Conservation (phyloP, 164 flowering plant species). For the Umbilicus rupestris region DNA sequence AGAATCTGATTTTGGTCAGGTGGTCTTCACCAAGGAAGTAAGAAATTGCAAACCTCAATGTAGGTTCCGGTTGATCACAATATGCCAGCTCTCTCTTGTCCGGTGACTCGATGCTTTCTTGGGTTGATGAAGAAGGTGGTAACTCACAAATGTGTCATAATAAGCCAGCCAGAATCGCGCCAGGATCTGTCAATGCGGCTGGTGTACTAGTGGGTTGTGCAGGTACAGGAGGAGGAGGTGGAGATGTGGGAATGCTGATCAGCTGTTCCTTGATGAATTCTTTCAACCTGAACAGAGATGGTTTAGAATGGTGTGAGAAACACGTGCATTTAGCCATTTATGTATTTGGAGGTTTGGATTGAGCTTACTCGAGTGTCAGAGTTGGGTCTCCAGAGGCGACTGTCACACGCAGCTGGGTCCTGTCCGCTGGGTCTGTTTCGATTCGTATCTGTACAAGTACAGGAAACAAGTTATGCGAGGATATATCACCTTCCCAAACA, state of each 20-base stretch:
- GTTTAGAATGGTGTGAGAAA: neutral
- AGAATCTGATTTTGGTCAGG: too few relatives aligned
- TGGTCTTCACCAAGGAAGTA: too few relatives aligned
- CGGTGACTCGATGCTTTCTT: too few relatives aligned
- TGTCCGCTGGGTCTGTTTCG: conserved; percentile 98
- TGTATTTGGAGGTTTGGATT: neutral
- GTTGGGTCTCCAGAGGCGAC: conserved; percentile 86
- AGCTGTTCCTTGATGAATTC: conserved; percentile 91
- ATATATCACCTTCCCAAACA: too few relatives aligned
- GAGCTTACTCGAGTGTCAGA: conserved; percentile 70
- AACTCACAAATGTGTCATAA: neutral
- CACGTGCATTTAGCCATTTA: neutral
- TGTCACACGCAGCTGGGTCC: conserved; percentile 95
- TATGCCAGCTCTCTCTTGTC: too few relatives aligned
- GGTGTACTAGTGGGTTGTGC: conserved; percentile 32
- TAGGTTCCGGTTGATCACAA: too few relatives aligned
- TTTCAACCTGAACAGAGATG: conserved; percentile 59
- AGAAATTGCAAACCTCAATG: too few relatives aligned
- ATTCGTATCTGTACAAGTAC: conserved; percentile 56
- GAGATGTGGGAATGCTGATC: conserved; percentile 45
- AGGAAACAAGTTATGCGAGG: neutral
- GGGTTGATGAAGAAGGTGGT: neutral
- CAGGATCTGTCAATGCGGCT: conserved; percentile 56
- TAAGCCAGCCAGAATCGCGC: conserved; percentile 78
- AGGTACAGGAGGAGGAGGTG: conserved; percentile 27